These are phyloP conservation scores for Paradendryphiella salina DNA, from an alignment of 2,329 filamentous ascomycete species.

Conservation along the genomic window DNA sequence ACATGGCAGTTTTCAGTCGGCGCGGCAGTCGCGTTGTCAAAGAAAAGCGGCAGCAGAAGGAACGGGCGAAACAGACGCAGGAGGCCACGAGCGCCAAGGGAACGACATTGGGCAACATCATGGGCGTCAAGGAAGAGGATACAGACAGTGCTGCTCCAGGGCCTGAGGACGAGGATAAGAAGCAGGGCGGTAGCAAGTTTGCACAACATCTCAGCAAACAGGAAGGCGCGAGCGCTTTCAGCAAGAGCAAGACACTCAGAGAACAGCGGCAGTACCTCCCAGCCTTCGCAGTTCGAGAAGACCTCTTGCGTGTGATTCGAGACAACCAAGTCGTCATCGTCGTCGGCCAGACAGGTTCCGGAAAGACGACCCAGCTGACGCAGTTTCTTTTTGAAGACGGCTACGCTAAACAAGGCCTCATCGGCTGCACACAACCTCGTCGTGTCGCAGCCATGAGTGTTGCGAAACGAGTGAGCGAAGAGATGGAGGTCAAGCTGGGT, in stretches of 20 bases:
- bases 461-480: slow-evolving; percentile 94
- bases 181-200: slow-evolving; percentile 74
- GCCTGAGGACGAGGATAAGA: slow-evolving; percentile 71
- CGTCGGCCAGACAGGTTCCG: slow-evolving; percentile 94
- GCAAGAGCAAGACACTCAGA: slow-evolving; percentile 82
- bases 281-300: slow-evolving; percentile 94
- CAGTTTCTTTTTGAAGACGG: slow-evolving; percentile 97
- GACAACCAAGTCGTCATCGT: slow-evolving; percentile 98
- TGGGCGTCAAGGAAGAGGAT: slow-evolving; percentile 92
- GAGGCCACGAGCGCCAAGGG: slow-evolving; percentile 92
- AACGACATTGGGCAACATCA: slow-evolving; percentile 88
- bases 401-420: slow-evolving; percentile 83
- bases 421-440: slow-evolving; percentile 93
- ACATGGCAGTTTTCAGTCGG: slow-evolving; percentile 97
- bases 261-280: slow-evolving; percentile 94
- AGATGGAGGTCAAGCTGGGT: slow-evolving; percentile 93
- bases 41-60: slow-evolving; percentile 87
- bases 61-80: slow-evolving; percentile 90
- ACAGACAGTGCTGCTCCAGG: slow-evolving; percentile 81
- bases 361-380: slow-evolving; percentile 95
- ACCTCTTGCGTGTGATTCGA: slow-evolving; percentile 84
- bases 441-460: slow-evolving; percentile 99
- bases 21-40: slow-evolving; percentile 93
- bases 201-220: slow-evolving; percentile 86
- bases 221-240: slow-evolving; percentile 84